Percentiles rank a stretch among this genome's conserved stretches.
Conservation (phyloP, 2,329 filamentous ascomycete genomes). For the Microdochium nivale region DNA sequence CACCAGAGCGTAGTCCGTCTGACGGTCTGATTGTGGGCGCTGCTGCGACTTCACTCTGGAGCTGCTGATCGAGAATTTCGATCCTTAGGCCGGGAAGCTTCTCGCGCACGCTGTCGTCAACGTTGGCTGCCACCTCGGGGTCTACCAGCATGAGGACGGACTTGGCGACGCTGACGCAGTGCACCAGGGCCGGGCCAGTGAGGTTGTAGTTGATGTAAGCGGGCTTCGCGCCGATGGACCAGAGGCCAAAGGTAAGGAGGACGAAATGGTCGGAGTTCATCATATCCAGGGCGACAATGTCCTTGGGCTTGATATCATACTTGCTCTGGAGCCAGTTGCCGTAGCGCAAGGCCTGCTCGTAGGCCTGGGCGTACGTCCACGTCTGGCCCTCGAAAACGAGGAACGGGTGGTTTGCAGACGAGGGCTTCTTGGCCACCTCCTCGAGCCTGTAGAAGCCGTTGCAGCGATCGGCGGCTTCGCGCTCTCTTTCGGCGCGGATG, state of each 20-base stretch:
- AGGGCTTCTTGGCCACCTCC: constrained; percentile 43
- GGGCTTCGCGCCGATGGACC: constrained; percentile 74
- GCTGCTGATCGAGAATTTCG: constrained; percentile 49
- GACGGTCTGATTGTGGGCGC: constrained; percentile 47
- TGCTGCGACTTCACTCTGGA: constrained; percentile 44
- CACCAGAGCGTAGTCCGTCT: constrained; percentile 44
- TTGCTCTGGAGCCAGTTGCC: constrained; percentile 64
- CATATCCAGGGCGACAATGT: constrained; percentile 74
- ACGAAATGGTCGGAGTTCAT: constrained; percentile 74
- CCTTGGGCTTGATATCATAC: constrained; percentile 55
- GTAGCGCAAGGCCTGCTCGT: constrained; percentile 62
- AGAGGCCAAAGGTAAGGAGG: constrained; percentile 68
- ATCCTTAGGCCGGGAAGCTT: constrained; percentile 45
- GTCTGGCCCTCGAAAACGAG: constrained; percentile 59
- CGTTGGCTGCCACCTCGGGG: constrained; percentile 41
- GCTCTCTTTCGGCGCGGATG: constrained; percentile 30
- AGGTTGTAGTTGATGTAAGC: constrained; percentile 89
- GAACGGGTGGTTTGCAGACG: constrained; percentile 45
- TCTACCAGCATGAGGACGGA: constrained; percentile 65
- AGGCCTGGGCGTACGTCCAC: constrained; percentile 70
- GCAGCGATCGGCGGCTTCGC: constrained; percentile 49
- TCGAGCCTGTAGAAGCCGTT: constrained; percentile 74
- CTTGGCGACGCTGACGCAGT: constrained; percentile 64
- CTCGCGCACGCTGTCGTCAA: constrained; percentile 48
- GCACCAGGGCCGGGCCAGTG: constrained; percentile 58